phyloP scores from a whole-genome alignment of 108 stramenopile species.

The Pseudonitzschia delicatissima region DNA sequence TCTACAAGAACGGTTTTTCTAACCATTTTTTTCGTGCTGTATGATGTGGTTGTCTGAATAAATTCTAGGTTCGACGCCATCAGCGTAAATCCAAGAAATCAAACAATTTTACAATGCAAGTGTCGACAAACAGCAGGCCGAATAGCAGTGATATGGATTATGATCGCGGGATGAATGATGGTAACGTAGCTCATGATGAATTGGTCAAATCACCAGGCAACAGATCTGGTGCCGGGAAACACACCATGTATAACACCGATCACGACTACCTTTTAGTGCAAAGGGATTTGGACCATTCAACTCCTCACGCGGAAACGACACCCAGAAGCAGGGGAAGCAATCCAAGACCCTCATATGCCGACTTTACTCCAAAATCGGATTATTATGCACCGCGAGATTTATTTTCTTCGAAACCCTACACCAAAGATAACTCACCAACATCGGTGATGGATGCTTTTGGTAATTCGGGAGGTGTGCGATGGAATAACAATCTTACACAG shows the following conservation, averaged over 20 bases:
- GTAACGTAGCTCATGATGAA: too few relatives aligned
- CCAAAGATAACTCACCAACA: constrained; percentile 23
- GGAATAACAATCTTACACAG: constrained; percentile 19
- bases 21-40: too few relatives aligned
- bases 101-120: too few relatives aligned
- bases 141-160: too few relatives aligned
- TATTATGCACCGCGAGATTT: not conserved
- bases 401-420: not conserved
- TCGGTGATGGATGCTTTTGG: constrained; percentile 18
- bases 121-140: too few relatives aligned
- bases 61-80: too few relatives aligned
- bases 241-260: not conserved
- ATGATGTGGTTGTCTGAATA: too few relatives aligned
- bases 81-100: too few relatives aligned
- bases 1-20: too few relatives aligned
- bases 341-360: constrained; percentile 1
- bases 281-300: not conserved
- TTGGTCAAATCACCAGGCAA: too few relatives aligned
- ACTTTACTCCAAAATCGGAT: constrained; percentile 11
- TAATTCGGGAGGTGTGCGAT: constrained; percentile 17
- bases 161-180: too few relatives aligned
- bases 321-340: not conserved
- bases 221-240: too few relatives aligned
- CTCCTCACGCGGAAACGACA: constrained; percentile 2
- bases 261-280: not conserved